Base-by-base conservation (phyloP, 805 yeast species). In the Kregervanrija fluxuum region DNA sequence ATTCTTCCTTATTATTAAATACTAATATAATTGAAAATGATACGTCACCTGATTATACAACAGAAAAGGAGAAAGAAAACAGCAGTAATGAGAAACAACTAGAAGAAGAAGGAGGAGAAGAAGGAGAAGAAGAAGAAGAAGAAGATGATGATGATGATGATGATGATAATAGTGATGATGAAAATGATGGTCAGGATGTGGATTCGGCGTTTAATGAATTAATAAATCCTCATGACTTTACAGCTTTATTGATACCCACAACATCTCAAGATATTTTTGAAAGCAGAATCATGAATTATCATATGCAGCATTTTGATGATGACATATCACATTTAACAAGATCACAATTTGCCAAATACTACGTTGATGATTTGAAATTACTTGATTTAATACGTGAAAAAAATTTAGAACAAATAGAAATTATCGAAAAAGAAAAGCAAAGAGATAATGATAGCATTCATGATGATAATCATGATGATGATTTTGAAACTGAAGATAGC, bases 401-500 rank as follows among this genome's bases (percentile, higher is more conserved):
- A 44, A 41, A 58, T 16, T 11, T 33, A 12, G 14, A 30, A 17
- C 30, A 40, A 6, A 14, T 22, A 9, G 33, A 30, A 31, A 37
- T 2, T 14, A 11, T 30, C 8, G 33, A 16, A 14, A 14, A 38
- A 12, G 17, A 16, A n/a, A 6, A 13, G 5, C 34, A 30, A 40
- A 37, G 33, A 12, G 16, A 36, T 11, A 30, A 15, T 31, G 16
- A 28, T 12, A 11, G 14, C 22, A 17, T 28, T 3, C 6, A 28
- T 15, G 33, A 39, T 14, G 16, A 45, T n/a, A 52, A 44, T 11
- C 35, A 45, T 10, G 55, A 54, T 8, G 56, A 53, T 12, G 67
- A 60, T 2, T 66, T 61, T 8, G 67, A 62, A 8, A 50, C 60
- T 5, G 60, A 61, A 28, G 60, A 60, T 14, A 54, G 64, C 3